Conservation (phyloP, 2,329 filamentous ascomycete species). For the Thermoascus crustaceus region DNA sequence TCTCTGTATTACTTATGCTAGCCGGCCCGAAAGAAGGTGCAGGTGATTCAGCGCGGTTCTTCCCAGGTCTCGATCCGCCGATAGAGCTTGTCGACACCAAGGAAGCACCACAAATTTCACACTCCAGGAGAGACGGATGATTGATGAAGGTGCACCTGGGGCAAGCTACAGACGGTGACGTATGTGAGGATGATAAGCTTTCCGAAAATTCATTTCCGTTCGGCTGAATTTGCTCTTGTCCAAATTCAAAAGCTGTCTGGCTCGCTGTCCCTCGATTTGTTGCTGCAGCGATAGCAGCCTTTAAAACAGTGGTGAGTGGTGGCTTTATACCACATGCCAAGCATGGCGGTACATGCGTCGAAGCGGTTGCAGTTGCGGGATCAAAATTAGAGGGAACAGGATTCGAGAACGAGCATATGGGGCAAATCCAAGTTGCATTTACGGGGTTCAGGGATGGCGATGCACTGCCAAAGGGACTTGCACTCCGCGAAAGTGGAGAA, state of each 20-base stretch:
- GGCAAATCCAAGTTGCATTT: constrained; percentile 83
- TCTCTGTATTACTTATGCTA: constrained; percentile 47
- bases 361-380: constrained; percentile 65
- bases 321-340: constrained; percentile 92
- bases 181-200: constrained; percentile 4
- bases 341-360: constrained; percentile 77
- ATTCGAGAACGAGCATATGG: constrained; percentile 93
- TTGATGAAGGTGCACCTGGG: constrained; percentile 91
- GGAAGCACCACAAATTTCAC: constrained; percentile 83
- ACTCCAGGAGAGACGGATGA: constrained; percentile 74
- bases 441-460: constrained; percentile 30
- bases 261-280: constrained; percentile 36
- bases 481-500: constrained; percentile 21
- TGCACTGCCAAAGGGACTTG: constrained; percentile 25
- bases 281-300: constrained; percentile 73
- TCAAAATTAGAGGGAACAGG: constrained; percentile 91
- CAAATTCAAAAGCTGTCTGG: constrained; percentile 5
- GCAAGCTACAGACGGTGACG: constrained; percentile 43
- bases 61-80: constrained; percentile 22
- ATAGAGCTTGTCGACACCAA: constrained; percentile 50
- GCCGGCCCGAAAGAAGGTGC: constrained; percentile 55
- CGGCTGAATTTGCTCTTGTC: constrained; percentile 1
- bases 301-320: constrained; percentile 69
- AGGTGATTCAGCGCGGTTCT: constrained; percentile 64
- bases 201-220: background rate